phyloP scores from a whole-genome alignment of 106 monocot genomes.

The Allium cepa region DNA sequence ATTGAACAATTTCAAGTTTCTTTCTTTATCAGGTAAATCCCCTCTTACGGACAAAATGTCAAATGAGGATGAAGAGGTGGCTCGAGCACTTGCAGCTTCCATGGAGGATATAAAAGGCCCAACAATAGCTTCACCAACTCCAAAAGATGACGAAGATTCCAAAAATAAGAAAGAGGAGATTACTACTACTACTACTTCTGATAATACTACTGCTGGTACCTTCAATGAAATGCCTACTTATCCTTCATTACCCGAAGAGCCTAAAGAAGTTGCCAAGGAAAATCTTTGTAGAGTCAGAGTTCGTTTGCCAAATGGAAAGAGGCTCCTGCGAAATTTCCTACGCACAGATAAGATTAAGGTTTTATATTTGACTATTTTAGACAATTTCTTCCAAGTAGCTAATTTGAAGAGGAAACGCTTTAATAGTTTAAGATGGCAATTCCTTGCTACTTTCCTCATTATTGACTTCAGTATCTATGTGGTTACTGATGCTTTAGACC shows the following conservation, averaged over 20 bases:
- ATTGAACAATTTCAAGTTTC: no score
- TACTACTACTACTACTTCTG: conserved; percentile 1
- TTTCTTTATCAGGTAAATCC: no score
- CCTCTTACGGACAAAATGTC: neutral
- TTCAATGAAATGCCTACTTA: conserved; percentile 23
- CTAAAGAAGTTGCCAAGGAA: conserved; percentile 38
- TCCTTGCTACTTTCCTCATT: neutral
- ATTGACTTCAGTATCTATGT: neutral
- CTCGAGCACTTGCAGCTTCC: conserved; percentile 20
- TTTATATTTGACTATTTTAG: neutral
- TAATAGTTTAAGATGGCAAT: neutral
- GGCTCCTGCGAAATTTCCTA: conserved; percentile 76
- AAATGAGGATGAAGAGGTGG: conserved; percentile 22
- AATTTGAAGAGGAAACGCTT: neutral
- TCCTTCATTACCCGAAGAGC: conserved; percentile 85
- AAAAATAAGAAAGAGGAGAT: conserved; percentile 18
- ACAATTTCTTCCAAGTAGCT: no score
- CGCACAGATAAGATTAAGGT: conserved; percentile 66
- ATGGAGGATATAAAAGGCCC: conserved; percentile 16
- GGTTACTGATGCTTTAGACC: neutral
- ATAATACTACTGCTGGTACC: neutral
- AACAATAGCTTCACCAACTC: neutral
- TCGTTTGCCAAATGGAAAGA: conserved; percentile 72
- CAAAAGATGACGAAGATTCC: neutral
- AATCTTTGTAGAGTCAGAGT: conserved; percentile 70